Evolutionary conservation across 176 grass and related monocot species (phyloP).

Genomic region (Otatea glauca): DNA sequence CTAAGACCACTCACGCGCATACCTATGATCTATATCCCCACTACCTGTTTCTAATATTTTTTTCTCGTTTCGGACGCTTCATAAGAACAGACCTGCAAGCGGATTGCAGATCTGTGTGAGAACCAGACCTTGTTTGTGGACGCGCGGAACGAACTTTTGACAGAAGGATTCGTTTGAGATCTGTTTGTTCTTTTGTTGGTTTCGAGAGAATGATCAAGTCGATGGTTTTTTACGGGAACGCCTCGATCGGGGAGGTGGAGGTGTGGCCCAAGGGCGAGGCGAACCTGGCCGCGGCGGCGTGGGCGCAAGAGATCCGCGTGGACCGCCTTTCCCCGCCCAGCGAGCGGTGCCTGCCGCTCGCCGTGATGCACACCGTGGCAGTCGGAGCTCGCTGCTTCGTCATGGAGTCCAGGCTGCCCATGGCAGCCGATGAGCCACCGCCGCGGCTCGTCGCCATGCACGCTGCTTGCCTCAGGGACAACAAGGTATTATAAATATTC

Average conservation of each 20-base stretch:
- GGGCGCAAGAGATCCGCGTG: slow-evolving; percentile 83
- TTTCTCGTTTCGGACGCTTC: slow-evolving; percentile 54
- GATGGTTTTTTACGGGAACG: slow-evolving; percentile 80
- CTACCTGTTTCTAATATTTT: slow-evolving; percentile 15
- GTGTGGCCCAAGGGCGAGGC: slow-evolving; percentile 80
- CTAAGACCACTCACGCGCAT: slow-evolving; percentile 43
- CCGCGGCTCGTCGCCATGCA: slow-evolving; percentile 76
- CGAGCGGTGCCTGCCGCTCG: slow-evolving; percentile 89
- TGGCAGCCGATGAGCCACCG: slow-evolving; percentile 57
- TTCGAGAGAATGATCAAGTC: slow-evolving; percentile 88
- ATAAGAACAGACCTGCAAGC: slow-evolving; percentile 62
- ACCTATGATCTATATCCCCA: slow-evolving; percentile 6
- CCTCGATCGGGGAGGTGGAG: slow-evolving; percentile 85
- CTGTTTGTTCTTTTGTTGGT: slow-evolving; percentile 54
- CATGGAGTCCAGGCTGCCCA: slow-evolving; percentile 77
- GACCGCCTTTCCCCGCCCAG: slow-evolving; percentile 83
- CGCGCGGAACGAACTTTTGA: slow-evolving; percentile 54
- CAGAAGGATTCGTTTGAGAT: slow-evolving; percentile 39
- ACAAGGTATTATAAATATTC: slow-evolving; percentile 93
- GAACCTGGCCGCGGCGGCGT: slow-evolving; percentile 45
- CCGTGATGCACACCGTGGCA: slow-evolving; percentile 81
- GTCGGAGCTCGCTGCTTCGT: slow-evolving; percentile 72
- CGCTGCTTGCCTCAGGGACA: slow-evolving; percentile 85
- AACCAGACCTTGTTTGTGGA: slow-evolving; percentile 45
- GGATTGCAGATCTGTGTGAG: slow-evolving; percentile 48